phyloP scores from a whole-genome alignment of 2,329 filamentous ascomycete species.

The Aspergillus felis region DNA sequence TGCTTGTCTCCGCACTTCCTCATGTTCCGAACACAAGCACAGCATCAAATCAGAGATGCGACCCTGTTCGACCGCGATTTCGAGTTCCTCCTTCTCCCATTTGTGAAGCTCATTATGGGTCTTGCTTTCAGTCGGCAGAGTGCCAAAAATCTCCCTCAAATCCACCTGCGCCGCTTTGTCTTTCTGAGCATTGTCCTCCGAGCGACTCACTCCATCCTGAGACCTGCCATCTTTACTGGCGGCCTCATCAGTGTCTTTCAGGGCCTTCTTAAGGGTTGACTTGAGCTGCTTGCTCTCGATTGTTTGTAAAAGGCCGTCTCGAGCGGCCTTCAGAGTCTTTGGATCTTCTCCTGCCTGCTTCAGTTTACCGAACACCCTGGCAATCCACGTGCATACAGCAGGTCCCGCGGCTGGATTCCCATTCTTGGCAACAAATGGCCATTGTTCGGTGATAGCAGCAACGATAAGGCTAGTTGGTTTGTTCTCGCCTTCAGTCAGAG shows the following conservation, averaged over 20 bases:
- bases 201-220: conserved; percentile 8
- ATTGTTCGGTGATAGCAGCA: conserved; percentile 71
- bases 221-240: conserved; percentile 11
- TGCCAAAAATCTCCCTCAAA: conserved; percentile 52
- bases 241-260: conserved; percentile 15
- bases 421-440: conserved; percentile 62
- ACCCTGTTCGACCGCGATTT: conserved; percentile 75
- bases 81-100: conserved; percentile 73
- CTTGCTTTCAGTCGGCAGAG: conserved; percentile 44
- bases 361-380: conserved; percentile 53
- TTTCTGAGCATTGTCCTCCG: conserved; percentile 9
- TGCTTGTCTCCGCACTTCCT: conserved; percentile 75
- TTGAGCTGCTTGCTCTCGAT: conserved; percentile 38
- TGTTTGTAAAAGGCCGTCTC: conserved; percentile 41
- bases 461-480: conserved; percentile 59
- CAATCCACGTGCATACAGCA: conserved; percentile 56
- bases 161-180: conserved; percentile 32
- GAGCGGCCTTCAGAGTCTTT: conserved; percentile 44
- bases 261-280: conserved; percentile 34
- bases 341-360: conserved; percentile 51
- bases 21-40: conserved; percentile 70
- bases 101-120: conserved; percentile 46
- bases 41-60: conserved; percentile 66
- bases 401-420: conserved; percentile 42
- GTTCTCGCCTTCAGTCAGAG: conserved; percentile 33